Evolutionary conservation across 2,329 filamentous ascomycete genomes (phyloP).

Genomic region (Pseudofabraea citricarpa): DNA sequence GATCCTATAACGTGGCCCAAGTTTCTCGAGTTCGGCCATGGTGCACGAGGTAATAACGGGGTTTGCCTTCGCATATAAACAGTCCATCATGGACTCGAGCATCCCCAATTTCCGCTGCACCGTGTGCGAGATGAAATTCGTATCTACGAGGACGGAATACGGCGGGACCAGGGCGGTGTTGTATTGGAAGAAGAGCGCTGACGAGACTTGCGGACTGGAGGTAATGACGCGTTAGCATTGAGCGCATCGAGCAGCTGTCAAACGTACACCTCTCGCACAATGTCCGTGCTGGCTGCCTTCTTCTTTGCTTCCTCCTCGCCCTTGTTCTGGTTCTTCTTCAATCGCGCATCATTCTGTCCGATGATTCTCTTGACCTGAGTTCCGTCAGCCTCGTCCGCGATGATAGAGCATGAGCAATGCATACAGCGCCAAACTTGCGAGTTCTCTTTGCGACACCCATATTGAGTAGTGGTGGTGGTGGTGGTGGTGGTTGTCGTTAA

Average conservation of each 20-base stretch:
- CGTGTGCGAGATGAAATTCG: conserved; percentile 87
- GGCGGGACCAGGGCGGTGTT: conserved; percentile 63
- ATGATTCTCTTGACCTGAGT: conserved; percentile 83
- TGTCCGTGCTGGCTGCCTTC: conserved; percentile 48
- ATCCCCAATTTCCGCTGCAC: conserved; percentile 88
- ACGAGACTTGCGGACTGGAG: conserved; percentile 68
- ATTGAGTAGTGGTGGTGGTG: background rate
- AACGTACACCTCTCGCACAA: conserved; percentile 67
- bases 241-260: background rate
- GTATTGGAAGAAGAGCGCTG: conserved; percentile 81
- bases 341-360: conserved; percentile 70
- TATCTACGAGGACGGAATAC: conserved; percentile 66
- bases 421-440: conserved; percentile 86
- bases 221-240: conserved; percentile 7
- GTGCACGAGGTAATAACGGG: conserved; percentile 82
- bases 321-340: conserved; percentile 76
- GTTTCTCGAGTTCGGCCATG: conserved; percentile 82
- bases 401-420: too few species aligned
- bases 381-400: conserved; percentile 6
- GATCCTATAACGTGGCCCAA: conserved; percentile 83
- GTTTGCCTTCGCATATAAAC: conserved; percentile 84
- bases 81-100: conserved; percentile 87
- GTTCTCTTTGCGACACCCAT: conserved; percentile 38
- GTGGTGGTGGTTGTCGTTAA: background rate
- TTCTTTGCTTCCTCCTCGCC: conserved; percentile 56